Conservation (phyloP, 805 yeast species). For the Candida nemodendra region DNA sequence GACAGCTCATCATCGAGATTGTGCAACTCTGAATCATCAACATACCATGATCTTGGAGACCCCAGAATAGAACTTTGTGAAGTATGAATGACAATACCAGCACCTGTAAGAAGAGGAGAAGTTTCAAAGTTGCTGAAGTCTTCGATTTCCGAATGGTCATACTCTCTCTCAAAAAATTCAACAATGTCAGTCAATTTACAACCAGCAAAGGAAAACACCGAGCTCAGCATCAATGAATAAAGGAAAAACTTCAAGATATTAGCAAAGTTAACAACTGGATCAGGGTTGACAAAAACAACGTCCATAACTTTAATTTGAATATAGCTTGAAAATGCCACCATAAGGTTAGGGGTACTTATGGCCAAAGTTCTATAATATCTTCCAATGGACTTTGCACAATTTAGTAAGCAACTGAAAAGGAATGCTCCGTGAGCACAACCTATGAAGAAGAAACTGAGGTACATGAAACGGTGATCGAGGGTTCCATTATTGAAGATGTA, state of each 20-base stretch:
- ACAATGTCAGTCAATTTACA: slow-evolving; percentile 30
- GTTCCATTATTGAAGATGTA: slow-evolving; percentile 31
- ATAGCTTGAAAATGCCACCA: slow-evolving; percentile 34
- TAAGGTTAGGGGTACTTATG: slow-evolving; percentile 71
- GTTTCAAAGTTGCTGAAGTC: slow-evolving; percentile 32
- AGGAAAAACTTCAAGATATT: slow-evolving; percentile 24
- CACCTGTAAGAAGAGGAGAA: slow-evolving; percentile 34
- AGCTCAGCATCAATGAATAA: slow-evolving; percentile 14
- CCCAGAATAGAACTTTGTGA: slow-evolving; percentile 25
- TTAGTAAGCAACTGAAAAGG: slow-evolving; percentile 64
- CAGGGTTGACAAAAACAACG: slow-evolving; percentile 16
- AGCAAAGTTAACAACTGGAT: slow-evolving; percentile 20
- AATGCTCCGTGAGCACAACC: slow-evolving; percentile 72
- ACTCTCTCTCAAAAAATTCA: slow-evolving; percentile 25
- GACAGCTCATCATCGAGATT: slow-evolving; percentile 30
- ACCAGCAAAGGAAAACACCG: slow-evolving; percentile 25
- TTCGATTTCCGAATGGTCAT: slow-evolving; percentile 23
- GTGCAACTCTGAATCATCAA: slow-evolving; percentile 21
- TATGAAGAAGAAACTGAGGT: slow-evolving; percentile 53
- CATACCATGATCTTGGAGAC: slow-evolving; percentile 31
- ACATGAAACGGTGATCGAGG: slow-evolving; percentile 36
- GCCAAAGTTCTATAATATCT: slow-evolving; percentile 73
- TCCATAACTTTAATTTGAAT: slow-evolving; percentile 29
- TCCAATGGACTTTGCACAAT: slow-evolving; percentile 74
- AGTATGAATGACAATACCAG: slow-evolving; percentile 30